Evolutionary conservation across 108 stramenopile genomes (phyloP), one percentile per base, ranked within the genome.

Genomic region (Cyclotella kingstonii): DNA sequence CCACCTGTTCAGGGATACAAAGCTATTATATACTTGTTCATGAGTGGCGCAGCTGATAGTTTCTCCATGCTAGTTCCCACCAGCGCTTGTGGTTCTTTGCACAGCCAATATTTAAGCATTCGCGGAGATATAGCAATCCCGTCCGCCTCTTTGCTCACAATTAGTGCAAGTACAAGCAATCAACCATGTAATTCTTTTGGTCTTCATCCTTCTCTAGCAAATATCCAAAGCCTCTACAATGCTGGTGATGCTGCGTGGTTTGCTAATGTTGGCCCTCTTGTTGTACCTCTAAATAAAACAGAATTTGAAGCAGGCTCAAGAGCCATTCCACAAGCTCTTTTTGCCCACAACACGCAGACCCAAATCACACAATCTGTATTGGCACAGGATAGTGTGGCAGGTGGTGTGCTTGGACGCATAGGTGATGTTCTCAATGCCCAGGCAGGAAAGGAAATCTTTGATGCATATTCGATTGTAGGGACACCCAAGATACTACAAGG

Each of bases 131-230:
- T 77, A 4, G 76, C 69, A 17, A 35, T 73, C 1, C 11, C 62
- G n/a, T 18, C 26, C 7, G 19, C 22, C 9, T 31, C 76, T 10
- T 28, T 52, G 23, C 35, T 36, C n/a, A n/a, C n/a, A 30, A 66
- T 76, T 22, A 46, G 36, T 51, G 69, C 59, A 5, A 54, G 40
- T 21, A 28, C 26, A 18, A 52, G 46, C 29, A 51, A 46, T 25
- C 69, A 70, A 25, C 51, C 70, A 1, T 80, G 79, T 48, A 33
- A 39, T 44, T 25, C 38, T 25, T 79, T 79, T 58, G 81, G 75
- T 15, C n/a, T 82, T 18, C 69, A 82, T 54, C 63, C 66, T 2
- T 33, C 19, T 34, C 29, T 79, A 29, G 19, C 31, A 1, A 45
- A 43, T 19, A 10, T 77, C 1, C 63, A 68, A 12, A 11, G 58